Evolutionary conservation across 441 rosid species (phyloP), one percentile per base, ranked within the genome.

Genomic region (Theobroma grandiflorum): DNA sequence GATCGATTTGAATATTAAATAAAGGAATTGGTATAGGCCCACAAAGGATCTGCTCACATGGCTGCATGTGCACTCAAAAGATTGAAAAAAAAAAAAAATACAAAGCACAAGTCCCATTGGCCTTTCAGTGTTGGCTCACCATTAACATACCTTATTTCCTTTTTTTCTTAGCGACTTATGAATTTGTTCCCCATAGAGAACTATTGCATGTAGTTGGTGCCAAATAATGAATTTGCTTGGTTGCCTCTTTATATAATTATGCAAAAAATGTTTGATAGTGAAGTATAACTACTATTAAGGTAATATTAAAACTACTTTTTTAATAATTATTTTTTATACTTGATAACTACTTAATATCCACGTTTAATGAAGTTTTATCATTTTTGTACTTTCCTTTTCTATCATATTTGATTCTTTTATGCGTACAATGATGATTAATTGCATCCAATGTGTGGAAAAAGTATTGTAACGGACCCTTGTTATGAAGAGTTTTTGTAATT

Each of bases 11-110:
- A 43, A 43, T 2, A 45, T 20, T 2, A 20, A 68, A 22, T 45
- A 69, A 69, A 12, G 20, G 15, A 35, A 38, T 38, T 5, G 22
- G 22, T 31, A 22, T 52, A 52, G 75, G 75, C 18, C 75, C 75
- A 72, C 47, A 72, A 53, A 72, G 62, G 62, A 72, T 52, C 31
- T 35, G 31, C 62, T 33, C 75, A 72, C 75, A 72, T 72, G 62
- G 47, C 33, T 18, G 63, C 75, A 72, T 52, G 62, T 72, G 75
- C 75, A 52, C 61, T 71, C 16, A 33, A 71, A 71, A 33, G 45
- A 43, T 16, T 35, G 62, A 52, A 50, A 8, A 72, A 11, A 47
- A 6, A 26, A 26, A 1, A 26, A 26, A 26, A 26, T 26, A 68
- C 73, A 72, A 52, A 50, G 31, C 31, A 16, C 58, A 52, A 37